Percentiles rank a stretch among this genome's conserved stretches.
These are phyloP conservation scores for Xylariaceae sp. DNA, from an alignment of 2,329 filamentous ascomycete species.

Conservation along the genomic window DNA sequence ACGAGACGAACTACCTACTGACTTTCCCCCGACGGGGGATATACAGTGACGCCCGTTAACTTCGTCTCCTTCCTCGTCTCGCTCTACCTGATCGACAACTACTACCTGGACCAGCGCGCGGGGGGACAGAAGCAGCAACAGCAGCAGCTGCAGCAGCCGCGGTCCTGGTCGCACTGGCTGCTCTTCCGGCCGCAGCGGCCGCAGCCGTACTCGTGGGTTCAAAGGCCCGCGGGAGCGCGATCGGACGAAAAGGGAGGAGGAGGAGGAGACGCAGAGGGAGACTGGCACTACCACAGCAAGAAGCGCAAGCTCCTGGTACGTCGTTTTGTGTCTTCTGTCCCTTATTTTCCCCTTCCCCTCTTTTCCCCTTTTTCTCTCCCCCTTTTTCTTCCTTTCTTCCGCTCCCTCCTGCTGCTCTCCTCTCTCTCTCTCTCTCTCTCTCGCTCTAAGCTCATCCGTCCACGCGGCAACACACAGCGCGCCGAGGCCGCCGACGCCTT, in stretches of 20 bases:
- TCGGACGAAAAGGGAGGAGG: not conserved
- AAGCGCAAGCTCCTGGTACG: conserved; percentile 56
- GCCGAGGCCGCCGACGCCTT: conserved; percentile 59
- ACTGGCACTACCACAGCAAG: conserved; percentile 46
- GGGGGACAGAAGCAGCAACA: conserved; percentile 25
- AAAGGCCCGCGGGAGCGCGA: not conserved
- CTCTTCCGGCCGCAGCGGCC: conserved; percentile 33
- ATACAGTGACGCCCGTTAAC: conserved; percentile 57
- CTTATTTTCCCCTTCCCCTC: no score
- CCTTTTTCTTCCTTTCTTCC: no score
- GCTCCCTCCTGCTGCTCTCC: no score
- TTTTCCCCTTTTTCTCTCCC: no score
- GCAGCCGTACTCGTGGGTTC: conserved; percentile 29
- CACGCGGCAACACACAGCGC: no score
- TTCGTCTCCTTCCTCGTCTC: conserved; percentile 60
- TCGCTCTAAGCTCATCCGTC: no score
- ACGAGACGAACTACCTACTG: not conserved
- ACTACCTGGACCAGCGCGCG: conserved; percentile 43
- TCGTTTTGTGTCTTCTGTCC: no score
- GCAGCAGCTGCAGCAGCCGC: conserved; percentile 24
- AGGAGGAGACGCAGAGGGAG: conserved; percentile 1
- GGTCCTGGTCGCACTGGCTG: conserved; percentile 33
- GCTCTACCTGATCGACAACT: conserved; percentile 53
- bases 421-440: no score
- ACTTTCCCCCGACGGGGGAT: no score